phyloP scores from a whole-genome alignment of 495 filamentous ascomycete genomes.

The Neurospora tetrasperma region DNA sequence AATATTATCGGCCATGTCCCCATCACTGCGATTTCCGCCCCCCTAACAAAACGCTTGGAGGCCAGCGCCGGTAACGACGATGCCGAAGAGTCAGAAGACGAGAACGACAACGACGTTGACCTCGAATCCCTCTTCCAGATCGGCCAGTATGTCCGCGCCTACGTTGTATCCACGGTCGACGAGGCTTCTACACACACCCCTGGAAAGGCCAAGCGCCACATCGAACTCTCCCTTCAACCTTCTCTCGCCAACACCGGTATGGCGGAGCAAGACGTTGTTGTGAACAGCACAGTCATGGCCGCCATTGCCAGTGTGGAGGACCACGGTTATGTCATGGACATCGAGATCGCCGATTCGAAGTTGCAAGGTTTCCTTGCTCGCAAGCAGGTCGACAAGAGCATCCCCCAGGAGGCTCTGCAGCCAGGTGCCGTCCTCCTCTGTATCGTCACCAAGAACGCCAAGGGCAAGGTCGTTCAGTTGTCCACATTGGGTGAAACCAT shows the following conservation, averaged over 20 bases:
- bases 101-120: conserved; percentile 49
- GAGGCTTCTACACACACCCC: conserved; percentile 24
- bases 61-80: conserved; percentile 48
- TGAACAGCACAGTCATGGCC: conserved; percentile 70
- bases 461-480: conserved; percentile 77
- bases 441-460: conserved; percentile 61
- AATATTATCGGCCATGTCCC: conserved; percentile 84
- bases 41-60: conserved; percentile 46
- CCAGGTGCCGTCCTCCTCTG: conserved; percentile 73
- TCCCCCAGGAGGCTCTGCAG: conserved; percentile 51
- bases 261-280: conserved; percentile 54
- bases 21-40: conserved; percentile 77
- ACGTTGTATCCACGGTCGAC: conserved; percentile 66
- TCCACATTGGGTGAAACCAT: conserved; percentile 63
- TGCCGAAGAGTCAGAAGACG: conserved; percentile 38
- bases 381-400: conserved; percentile 62
- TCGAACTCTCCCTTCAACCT: conserved; percentile 76
- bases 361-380: conserved; percentile 81
- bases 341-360: conserved; percentile 57
- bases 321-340: conserved; percentile 88
- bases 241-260: conserved; percentile 65
- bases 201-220: conserved; percentile 64
- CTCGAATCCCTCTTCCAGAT: conserved; percentile 63
- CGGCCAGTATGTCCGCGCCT: conserved; percentile 84
- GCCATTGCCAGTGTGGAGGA: conserved; percentile 86